Base-by-base conservation (phyloP, 2,329 filamentous ascomycete genomes). In the Exophiala sideris region DNA sequence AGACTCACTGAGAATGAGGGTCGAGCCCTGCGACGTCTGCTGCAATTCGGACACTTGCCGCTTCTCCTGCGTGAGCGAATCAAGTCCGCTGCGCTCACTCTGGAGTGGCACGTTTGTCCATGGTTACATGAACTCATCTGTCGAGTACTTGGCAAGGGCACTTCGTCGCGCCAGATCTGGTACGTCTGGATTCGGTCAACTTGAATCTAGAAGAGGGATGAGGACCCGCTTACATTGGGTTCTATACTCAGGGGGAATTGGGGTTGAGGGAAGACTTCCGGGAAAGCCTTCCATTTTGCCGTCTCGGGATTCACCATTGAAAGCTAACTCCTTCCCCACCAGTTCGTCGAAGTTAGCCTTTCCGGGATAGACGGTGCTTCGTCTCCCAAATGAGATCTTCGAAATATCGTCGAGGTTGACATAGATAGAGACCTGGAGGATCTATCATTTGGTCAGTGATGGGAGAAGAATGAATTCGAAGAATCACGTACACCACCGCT, bases 301-400 rank as follows among this genome's bases (percentile, higher is more conserved):
- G 39, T 41, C 39, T 41, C 11, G 11, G 39, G 16, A 20, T 41
- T 41, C 14, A 41, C 5, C 39, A 41, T 41, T 10, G n/a, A 41
- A 41, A 41, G 39, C 39, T 20, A 41, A 14, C 14, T 41, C 16
- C 39, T 41, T 41, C 39, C 21, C n/a, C n/a, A 41, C 39, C 12
- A 41, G 39, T 14, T 41, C 16, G 11, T 41, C 11, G 5, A 41
- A 41, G 10, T 41, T 20, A 3, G 42, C 21, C 18, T 14, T 45
- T 45, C 42, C 21, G 9, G 42, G 42, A 45, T 45, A 45, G 12
- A 45, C 42, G 12, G 42, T 45, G 21, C 42, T 45, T 18, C 18
- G 18, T 18, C 32, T 34, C 21, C 42, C 12, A 16, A 45, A 45
- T 14, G 21, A 45, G 10, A 32, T 34, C 21, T 45, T 34, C 14